phyloP scores from a whole-genome alignment of 176 grass and related monocot genomes.

The Aegilops longissima region DNA sequence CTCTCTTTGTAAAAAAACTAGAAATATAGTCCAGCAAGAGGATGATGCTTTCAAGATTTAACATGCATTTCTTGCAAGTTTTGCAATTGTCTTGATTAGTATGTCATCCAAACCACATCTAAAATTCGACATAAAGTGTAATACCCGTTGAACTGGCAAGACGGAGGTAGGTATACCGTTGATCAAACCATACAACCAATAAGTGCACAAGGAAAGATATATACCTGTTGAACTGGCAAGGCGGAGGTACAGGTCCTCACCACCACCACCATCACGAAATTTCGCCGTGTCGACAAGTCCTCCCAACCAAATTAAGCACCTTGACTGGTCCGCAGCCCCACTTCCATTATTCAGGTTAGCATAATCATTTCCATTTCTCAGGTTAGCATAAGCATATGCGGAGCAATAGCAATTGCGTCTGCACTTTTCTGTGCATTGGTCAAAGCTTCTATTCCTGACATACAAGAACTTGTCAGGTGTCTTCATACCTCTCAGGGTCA shows the following conservation, averaged over 20 bases:
- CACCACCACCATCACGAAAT: background rate
- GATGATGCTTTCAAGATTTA: background rate
- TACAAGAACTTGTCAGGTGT: conserved; percentile 26
- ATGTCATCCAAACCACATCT: background rate
- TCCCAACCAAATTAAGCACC: conserved; percentile 60
- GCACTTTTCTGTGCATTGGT: conserved; percentile 38
- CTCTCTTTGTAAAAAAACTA: conserved; percentile 21
- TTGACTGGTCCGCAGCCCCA: background rate
- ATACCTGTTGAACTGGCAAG: background rate
- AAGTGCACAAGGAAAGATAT: background rate
- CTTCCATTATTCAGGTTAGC: background rate
- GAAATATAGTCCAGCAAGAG: conserved; percentile 6
- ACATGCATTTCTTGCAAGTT: background rate
- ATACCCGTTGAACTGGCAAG: background rate
- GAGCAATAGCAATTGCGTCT: conserved; percentile 46
- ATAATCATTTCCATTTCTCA: background rate
- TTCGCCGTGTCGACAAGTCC: conserved; percentile 45
- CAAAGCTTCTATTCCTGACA: conserved; percentile 18
- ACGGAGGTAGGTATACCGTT: background rate
- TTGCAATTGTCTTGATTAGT: background rate
- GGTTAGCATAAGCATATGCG: conserved; percentile 46
- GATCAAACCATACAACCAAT: background rate
- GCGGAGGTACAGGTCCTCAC: background rate
- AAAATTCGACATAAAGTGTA: background rate
- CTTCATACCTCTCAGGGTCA: conserved; percentile 11